Conservation (phyloP, 2,329 filamentous ascomycete species). For the Ophiostoma angusticollis region DNA sequence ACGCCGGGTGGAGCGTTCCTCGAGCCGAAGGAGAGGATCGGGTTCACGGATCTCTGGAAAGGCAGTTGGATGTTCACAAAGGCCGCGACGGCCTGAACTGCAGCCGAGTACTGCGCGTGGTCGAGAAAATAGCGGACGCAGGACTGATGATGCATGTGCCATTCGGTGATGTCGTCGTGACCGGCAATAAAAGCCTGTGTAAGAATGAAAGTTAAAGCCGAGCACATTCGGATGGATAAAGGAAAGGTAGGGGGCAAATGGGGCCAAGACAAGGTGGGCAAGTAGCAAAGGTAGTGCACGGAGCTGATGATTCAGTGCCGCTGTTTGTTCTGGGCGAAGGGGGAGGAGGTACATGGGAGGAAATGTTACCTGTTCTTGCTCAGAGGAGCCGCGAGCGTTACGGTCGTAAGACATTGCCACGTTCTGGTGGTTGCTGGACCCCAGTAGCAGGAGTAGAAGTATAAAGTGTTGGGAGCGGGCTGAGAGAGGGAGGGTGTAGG, state of each 20-base stretch:
- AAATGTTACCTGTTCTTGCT: constrained; percentile 22
- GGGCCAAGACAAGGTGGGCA: no score
- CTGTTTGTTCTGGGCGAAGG: not conserved
- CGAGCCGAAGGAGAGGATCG: constrained; percentile 26
- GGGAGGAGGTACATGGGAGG: not conserved
- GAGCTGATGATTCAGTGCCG: no score
- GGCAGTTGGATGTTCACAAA: constrained; percentile 88
- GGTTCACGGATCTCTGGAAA: constrained; percentile 52
- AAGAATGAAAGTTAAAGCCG: constrained; percentile 11
- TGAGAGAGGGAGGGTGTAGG: no score
- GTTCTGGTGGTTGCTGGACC: no score
- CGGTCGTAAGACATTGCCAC: no score
- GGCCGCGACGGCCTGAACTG: constrained; percentile 77
- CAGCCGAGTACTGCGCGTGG: constrained; percentile 69
- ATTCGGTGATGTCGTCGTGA: constrained; percentile 72
- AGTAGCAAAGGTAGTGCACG: no score
- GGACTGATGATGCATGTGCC: constrained; percentile 82
- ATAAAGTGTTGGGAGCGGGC: no score
- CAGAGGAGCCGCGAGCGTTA: no score
- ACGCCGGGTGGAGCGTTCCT: constrained; percentile 18
- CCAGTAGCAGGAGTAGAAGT: no score
- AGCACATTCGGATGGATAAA: not conserved
- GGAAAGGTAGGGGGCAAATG: no score
- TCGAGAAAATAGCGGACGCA: constrained; percentile 89
- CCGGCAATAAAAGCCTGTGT: constrained; percentile 32